Conservation (phyloP, 2,329 filamentous ascomycete species). For the Penicillium oxalicum region DNA sequence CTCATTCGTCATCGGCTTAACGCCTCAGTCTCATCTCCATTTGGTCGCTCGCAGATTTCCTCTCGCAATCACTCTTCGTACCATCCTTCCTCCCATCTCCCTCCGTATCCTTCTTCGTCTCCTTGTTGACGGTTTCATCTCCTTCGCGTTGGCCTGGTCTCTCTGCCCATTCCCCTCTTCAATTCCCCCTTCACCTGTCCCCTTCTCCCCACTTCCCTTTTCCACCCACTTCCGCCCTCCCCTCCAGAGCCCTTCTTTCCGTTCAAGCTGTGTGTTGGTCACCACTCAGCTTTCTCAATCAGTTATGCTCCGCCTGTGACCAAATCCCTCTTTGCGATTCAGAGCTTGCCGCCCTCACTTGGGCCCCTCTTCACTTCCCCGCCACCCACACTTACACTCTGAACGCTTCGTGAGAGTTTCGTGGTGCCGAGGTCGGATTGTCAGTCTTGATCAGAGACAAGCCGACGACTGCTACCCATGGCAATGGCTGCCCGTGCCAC, state of each 20-base stretch:
- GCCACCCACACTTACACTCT: no score
- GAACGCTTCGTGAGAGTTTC: not conserved
- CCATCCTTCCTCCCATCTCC: not conserved
- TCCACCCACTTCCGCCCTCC: no score
- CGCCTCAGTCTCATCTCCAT: not conserved
- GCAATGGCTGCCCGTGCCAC: conserved; percentile 25
- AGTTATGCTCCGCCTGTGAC: conserved; percentile 2
- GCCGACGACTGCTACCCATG: not conserved
- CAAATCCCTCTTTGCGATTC: not conserved
- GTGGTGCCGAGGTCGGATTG: not conserved
- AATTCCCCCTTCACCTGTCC: not conserved
- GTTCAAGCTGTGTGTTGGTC: not conserved
- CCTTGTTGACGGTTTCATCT: not conserved
- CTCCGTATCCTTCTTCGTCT: not conserved
- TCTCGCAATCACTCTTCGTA: not conserved
- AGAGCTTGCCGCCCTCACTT: not conserved
- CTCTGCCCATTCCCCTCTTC: no score
- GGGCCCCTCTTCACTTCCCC: no score
- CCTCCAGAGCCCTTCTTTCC: no score
- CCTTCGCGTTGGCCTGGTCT: no score
- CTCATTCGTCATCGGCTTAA: conserved; percentile 3
- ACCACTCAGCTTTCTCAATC: not conserved
- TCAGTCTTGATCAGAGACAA: not conserved
- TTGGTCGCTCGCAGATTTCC: not conserved
- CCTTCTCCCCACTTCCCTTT: not conserved